These are phyloP conservation scores for Lachnellula subtilissima DNA, from an alignment of 2,329 filamentous ascomycete species.

Conservation along the genomic window DNA sequence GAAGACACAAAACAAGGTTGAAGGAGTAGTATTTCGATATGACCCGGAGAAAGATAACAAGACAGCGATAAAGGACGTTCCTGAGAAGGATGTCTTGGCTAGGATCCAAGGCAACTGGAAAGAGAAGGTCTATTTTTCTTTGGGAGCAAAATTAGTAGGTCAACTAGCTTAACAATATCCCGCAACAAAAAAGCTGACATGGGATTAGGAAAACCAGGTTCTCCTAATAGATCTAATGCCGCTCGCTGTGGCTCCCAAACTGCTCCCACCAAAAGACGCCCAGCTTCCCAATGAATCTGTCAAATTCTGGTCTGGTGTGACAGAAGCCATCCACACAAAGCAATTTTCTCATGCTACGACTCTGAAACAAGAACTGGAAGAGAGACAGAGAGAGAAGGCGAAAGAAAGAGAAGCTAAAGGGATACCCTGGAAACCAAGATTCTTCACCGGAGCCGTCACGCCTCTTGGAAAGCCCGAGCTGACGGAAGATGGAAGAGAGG, in stretches of 20 bases:
- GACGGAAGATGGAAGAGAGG: constrained; percentile 56
- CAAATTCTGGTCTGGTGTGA: constrained; percentile 82
- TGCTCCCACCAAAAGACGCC: constrained; percentile 67
- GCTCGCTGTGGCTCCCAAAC: constrained; percentile 72
- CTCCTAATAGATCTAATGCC: constrained; percentile 87
- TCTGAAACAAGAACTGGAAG: constrained; percentile 87
- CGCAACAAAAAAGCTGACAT: constrained; percentile 30
- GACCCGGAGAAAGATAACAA: constrained; percentile 81
- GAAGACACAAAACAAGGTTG: constrained; percentile 83
- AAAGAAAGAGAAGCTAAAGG: constrained; percentile 68
- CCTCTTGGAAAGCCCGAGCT: constrained; percentile 57
- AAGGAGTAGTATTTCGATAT: constrained; percentile 87
- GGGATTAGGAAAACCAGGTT: constrained; percentile 54
- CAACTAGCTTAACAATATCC: not conserved
- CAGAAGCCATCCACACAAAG: constrained; percentile 75
- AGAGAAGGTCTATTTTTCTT: constrained; percentile 57
- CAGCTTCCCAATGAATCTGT: constrained; percentile 89
- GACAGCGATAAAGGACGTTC: constrained; percentile 76
- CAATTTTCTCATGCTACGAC: constrained; percentile 81
- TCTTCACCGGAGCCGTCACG: constrained; percentile 66
- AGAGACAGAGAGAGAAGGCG: constrained; percentile 79
- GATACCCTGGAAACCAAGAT: constrained; percentile 76
- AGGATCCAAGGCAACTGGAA: constrained; percentile 85
- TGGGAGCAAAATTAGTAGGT: constrained; percentile 61
- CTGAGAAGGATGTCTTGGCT: constrained; percentile 77